Conservation (phyloP, 139 green algal species). For the Astrephomene gubernaculifera region DNA sequence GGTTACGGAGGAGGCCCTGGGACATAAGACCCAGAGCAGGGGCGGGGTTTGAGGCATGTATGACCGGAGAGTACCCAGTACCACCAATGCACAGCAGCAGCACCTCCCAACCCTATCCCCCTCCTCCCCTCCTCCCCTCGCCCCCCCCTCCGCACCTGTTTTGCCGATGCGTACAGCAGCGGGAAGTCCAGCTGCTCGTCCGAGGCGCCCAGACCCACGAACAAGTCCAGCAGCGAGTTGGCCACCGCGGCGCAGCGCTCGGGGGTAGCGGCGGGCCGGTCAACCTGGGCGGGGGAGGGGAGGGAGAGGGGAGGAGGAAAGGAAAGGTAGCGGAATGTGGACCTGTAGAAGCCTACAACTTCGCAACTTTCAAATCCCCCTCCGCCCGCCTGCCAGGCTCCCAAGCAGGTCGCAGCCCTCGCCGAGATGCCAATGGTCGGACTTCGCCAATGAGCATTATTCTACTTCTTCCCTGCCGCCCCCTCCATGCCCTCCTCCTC, state of each 20-base stretch:
- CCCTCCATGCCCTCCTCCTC: not conserved
- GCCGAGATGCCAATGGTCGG: too few species aligned
- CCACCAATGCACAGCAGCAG: too few species aligned
- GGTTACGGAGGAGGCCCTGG: too few species aligned
- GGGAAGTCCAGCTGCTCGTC: conserved; percentile 94
- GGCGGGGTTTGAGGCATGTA: too few species aligned
- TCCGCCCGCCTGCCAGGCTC: too few species aligned
- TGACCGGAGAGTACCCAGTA: too few species aligned
- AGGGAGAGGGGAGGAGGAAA: not conserved
- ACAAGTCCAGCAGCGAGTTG: conserved; percentile 87
- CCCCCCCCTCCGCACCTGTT: conserved; percentile 55
- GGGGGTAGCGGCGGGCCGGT: conserved; percentile 45
- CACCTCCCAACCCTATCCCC: not conserved
- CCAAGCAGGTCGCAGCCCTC: too few species aligned
- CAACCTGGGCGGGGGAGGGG: conserved; percentile 33
- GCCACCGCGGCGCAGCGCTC: conserved; percentile 78
- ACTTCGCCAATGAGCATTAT: too few species aligned
- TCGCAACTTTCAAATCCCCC: too few species aligned
- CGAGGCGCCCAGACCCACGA: conserved; percentile 81
- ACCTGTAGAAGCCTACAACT: too few species aligned
- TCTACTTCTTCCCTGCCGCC: not conserved
- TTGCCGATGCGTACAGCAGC: conserved; percentile 83
- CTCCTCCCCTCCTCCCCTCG: not conserved
- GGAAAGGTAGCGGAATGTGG: too few species aligned
- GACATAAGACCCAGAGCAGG: too few species aligned